Evolutionary conservation across 2,329 filamentous ascomycete genomes (phyloP).

Genomic region (Blumeriella jaapii): DNA sequence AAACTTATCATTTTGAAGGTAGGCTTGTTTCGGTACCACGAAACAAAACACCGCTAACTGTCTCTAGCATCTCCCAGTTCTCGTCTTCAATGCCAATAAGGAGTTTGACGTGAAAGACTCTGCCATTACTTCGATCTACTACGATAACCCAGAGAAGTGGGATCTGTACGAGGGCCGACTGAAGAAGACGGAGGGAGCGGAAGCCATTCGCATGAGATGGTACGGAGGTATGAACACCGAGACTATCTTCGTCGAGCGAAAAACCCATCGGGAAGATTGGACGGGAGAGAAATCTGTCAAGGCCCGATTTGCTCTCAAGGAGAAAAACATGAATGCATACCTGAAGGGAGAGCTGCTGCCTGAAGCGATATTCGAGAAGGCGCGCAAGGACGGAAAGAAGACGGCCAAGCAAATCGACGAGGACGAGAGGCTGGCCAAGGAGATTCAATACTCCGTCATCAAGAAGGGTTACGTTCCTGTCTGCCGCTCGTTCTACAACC

Average conservation of each 20-base stretch:
- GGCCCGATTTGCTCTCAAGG: slow-evolving; percentile 86
- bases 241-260: slow-evolving; percentile 92
- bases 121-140: slow-evolving; percentile 97
- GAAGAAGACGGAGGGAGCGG: slow-evolving; percentile 95
- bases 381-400: slow-evolving; percentile 90
- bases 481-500: slow-evolving; percentile 93
- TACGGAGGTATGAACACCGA: slow-evolving; percentile 95
- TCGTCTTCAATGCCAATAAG: slow-evolving; percentile 96
- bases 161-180: slow-evolving; percentile 87
- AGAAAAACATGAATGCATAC: slow-evolving; percentile 94
- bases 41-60: slow-evolving; percentile 12
- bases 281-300: slow-evolving; percentile 99
- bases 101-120: slow-evolving; percentile 86
- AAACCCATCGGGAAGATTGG: slow-evolving; percentile 98
- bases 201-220: slow-evolving; percentile 93
- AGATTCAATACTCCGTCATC: slow-evolving; percentile 88
- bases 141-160: slow-evolving; percentile 89
- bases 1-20: slow-evolving; percentile 94
- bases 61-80: slow-evolving; percentile 71
- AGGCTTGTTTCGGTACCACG: background rate
- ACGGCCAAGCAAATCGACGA: slow-evolving; percentile 82
- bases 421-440: slow-evolving; percentile 77
- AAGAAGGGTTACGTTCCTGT: slow-evolving; percentile 81
- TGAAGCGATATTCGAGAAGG: slow-evolving; percentile 88
- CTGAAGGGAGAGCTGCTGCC: slow-evolving; percentile 76